Conservation (phyloP, 345 rosid species). For the Camelina hispida region DNA sequence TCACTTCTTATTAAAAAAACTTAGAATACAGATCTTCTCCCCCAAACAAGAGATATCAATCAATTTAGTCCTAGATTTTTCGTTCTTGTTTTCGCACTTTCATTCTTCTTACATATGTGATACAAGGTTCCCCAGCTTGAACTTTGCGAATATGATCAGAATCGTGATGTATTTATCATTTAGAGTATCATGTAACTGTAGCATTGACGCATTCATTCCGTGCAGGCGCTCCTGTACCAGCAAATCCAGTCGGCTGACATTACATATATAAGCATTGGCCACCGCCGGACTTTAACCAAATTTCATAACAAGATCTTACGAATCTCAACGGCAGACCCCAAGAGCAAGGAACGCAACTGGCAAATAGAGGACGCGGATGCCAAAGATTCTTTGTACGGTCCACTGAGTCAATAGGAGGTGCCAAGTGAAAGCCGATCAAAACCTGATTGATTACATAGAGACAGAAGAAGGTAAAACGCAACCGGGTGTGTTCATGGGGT, state of each 20-base stretch:
- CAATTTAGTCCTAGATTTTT: too few relatives aligned
- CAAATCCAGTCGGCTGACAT: conserved; percentile 76
- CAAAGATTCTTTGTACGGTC: conserved; percentile 39
- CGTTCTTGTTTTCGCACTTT: too few relatives aligned
- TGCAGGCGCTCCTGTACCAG: conserved; percentile 71
- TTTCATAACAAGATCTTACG: conserved; percentile 61
- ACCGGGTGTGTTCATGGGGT: not conserved
- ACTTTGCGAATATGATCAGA: too few relatives aligned
- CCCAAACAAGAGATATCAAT: too few relatives aligned
- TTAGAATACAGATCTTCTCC: too few relatives aligned
- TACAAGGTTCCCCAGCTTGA: too few relatives aligned
- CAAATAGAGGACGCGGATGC: conserved; percentile 47
- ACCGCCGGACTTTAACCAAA: conserved; percentile 66
- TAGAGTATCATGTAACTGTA: too few relatives aligned
- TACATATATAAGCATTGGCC: conserved; percentile 87
- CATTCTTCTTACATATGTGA: too few relatives aligned
- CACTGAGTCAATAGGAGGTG: conserved; percentile 42
- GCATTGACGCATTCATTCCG: not conserved
- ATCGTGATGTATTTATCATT: not conserved
- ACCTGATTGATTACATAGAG: conserved; percentile 23
- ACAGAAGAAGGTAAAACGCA: conserved; percentile 11
- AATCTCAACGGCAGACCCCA: conserved; percentile 61
- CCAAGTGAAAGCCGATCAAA: not conserved
- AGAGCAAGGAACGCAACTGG: conserved; percentile 58
- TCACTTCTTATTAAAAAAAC: too few relatives aligned